A percentile compares a stretch with the other conserved stretches of the same genome.
Evolutionary conservation across 306 rosid genomes (phyloP).

Genomic region (Fragaria vesca): DNA sequence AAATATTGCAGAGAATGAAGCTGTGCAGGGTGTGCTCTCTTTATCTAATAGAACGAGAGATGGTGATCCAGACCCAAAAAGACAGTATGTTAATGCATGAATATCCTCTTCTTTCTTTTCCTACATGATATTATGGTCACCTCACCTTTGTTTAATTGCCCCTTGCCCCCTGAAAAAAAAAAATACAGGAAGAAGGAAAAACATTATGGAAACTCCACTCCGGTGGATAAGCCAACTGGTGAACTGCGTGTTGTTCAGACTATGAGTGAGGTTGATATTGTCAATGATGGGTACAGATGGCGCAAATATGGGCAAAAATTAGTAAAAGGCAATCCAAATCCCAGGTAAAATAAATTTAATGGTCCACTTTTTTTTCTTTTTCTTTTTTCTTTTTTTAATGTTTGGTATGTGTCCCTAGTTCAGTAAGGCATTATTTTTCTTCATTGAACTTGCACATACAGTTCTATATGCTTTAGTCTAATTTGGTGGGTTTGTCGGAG

Average conservation of each 20-base stretch:
- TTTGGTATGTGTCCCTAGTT: constrained; percentile 3
- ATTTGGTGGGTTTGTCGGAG: background rate
- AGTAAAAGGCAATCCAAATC: constrained; percentile 82
- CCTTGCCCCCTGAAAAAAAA: constrained; percentile 13
- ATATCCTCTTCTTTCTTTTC: background rate
- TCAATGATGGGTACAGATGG: constrained; percentile 92
- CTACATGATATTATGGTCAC: constrained; percentile 1
- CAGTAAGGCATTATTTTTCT: background rate
- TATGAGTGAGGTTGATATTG: constrained; percentile 72
- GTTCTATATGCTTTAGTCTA: constrained; percentile 7
- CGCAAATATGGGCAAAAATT: constrained; percentile 94
- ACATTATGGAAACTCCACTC: constrained; percentile 32
- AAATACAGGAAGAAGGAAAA: constrained; percentile 58
- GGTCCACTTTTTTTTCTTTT: background rate
- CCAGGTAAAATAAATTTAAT: constrained; percentile 55
- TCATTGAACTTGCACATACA: background rate
- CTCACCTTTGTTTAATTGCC: constrained; percentile 25
- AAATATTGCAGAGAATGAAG: constrained; percentile 38
- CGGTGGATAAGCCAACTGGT: constrained; percentile 43
- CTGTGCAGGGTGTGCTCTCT: constrained; percentile 40
- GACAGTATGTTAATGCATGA: constrained; percentile 59
- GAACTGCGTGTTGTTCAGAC: constrained; percentile 72
- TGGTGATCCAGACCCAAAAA: constrained; percentile 57
- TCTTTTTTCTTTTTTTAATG: background rate
- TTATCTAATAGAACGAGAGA: constrained; percentile 38